Conservation (phyloP, 345 rosid genomes). For the Populus deltoides region DNA sequence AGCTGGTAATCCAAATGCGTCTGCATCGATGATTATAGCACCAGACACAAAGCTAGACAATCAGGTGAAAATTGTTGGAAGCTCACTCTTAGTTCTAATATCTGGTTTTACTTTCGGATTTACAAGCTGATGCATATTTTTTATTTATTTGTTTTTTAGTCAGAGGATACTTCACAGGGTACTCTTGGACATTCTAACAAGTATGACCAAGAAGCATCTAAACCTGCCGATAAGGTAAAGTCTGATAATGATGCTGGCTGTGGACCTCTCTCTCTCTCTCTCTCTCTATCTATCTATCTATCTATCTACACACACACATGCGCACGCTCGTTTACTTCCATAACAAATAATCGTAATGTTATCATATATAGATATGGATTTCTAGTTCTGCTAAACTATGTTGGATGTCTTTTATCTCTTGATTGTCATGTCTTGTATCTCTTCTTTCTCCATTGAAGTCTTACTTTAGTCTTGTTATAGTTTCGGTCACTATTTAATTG, state of each 20-base stretch:
- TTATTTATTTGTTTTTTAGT: slow-evolving; percentile 46
- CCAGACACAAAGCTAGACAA: slow-evolving; percentile 55
- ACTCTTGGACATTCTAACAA: slow-evolving; percentile 51
- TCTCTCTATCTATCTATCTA: no score
- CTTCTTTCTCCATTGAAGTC: neutral
- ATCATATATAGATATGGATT: neutral
- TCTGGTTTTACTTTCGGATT: neutral
- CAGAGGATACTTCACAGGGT: slow-evolving; percentile 78
- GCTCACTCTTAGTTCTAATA: slow-evolving; percentile 10
- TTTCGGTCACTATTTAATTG: neutral
- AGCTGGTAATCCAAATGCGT: slow-evolving; percentile 14
- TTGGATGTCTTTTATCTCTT: neutral
- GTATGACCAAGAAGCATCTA: slow-evolving; percentile 79
- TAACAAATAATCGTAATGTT: neutral
- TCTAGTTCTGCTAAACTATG: neutral
- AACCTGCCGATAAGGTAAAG: slow-evolving; percentile 66
- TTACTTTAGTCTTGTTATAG: neutral
- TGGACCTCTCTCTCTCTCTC: neutral
- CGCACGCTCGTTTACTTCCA: neutral
- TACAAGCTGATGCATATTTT: slow-evolving; percentile 14
- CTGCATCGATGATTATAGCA: slow-evolving; percentile 33
- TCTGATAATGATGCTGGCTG: neutral
- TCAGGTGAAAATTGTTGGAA: slow-evolving; percentile 45
- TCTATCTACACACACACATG: no score
- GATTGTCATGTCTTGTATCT: neutral